Evolutionary conservation across 1,284 basidiomycete species (phyloP).

Genomic region (Rhodotorula sp.): DNA sequence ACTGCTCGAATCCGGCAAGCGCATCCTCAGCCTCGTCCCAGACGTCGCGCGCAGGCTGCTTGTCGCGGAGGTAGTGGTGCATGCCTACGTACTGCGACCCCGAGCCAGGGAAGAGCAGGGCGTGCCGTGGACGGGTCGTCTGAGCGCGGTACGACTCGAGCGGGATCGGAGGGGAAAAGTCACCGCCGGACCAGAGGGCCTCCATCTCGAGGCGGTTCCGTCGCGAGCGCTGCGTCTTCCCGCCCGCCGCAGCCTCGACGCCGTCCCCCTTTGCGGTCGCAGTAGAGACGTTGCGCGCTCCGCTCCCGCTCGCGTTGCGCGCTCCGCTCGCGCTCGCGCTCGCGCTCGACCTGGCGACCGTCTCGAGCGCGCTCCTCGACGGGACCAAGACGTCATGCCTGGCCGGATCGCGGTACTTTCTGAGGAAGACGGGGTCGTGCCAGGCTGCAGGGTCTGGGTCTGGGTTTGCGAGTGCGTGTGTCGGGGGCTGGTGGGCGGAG

Average conservation of each 20-base stretch:
- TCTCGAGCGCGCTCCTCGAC: not conserved
- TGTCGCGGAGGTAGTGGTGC: slow-evolving; percentile 38
- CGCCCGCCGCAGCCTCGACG: slow-evolving; percentile 6
- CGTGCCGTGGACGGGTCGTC: slow-evolving; percentile 28
- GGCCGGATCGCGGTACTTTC: slow-evolving; percentile 36
- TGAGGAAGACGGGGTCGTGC: slow-evolving; percentile 39
- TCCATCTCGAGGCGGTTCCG: slow-evolving; percentile 37
- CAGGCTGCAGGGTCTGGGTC: slow-evolving; percentile 15
- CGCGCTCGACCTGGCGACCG: too few species aligned
- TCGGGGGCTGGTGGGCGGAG: not conserved
- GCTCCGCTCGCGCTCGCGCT: not conserved
- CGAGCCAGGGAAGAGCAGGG: slow-evolving; percentile 44
- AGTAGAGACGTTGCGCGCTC: not conserved
- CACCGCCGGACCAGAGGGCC: slow-evolving; percentile 33
- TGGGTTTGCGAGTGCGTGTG: slow-evolving; percentile 10
- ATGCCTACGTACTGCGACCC: slow-evolving; percentile 46
- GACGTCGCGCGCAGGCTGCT: slow-evolving; percentile 34
- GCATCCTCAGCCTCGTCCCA: slow-evolving; percentile 46
- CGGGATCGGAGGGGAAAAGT: slow-evolving; percentile 32
- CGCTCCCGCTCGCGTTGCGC: not conserved
- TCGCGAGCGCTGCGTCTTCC: slow-evolving; percentile 4
- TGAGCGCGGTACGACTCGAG: slow-evolving; percentile 27
- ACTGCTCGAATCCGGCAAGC: slow-evolving; percentile 37
- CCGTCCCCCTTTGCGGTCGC: slow-evolving; percentile 7
- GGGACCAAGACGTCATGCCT: slow-evolving; percentile 28